These are phyloP conservation scores for Teunomyces gatunensis DNA, from an alignment of 805 yeast genomes.

Conservation along the genomic window DNA sequence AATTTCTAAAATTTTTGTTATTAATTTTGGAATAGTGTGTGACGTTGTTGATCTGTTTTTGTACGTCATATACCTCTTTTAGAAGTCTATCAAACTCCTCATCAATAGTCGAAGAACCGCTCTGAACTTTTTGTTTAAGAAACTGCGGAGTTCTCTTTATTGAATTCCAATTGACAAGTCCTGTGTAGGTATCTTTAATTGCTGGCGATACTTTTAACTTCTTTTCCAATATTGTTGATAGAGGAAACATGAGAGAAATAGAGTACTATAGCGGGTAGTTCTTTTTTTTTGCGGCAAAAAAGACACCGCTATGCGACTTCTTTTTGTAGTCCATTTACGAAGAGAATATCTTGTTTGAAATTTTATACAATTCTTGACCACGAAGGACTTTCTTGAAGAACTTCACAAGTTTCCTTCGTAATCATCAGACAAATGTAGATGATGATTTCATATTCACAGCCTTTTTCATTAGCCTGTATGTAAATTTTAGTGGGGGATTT, in stretches of 20 bases:
- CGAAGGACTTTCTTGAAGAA: too few species aligned
- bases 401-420: too few species aligned
- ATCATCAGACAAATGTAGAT: too few species aligned
- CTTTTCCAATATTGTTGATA: not conserved
- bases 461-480: too few species aligned
- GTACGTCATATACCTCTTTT: conserved; percentile 18
- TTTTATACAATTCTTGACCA: not conserved
- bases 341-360: not conserved
- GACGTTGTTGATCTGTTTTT: conserved; percentile 15
- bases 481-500: too few species aligned
- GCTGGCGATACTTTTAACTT: not conserved
- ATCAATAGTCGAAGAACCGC: conserved; percentile 19
- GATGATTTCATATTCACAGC: too few species aligned
- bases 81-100: conserved; percentile 24
- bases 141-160: conserved; percentile 18
- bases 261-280: not conserved
- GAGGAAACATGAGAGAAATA: not conserved
- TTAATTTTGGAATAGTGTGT: conserved; percentile 13
- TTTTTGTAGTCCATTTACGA: too few species aligned
- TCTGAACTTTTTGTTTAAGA: conserved; percentile 5
- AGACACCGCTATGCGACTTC: not conserved
- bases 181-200: not conserved
- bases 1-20: conserved; percentile 6
- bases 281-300: not conserved
- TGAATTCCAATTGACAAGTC: conserved; percentile 20